Evolutionary conservation across 2,329 filamentous ascomycete species (phyloP).

Genomic region (Botrytis deweyae): DNA sequence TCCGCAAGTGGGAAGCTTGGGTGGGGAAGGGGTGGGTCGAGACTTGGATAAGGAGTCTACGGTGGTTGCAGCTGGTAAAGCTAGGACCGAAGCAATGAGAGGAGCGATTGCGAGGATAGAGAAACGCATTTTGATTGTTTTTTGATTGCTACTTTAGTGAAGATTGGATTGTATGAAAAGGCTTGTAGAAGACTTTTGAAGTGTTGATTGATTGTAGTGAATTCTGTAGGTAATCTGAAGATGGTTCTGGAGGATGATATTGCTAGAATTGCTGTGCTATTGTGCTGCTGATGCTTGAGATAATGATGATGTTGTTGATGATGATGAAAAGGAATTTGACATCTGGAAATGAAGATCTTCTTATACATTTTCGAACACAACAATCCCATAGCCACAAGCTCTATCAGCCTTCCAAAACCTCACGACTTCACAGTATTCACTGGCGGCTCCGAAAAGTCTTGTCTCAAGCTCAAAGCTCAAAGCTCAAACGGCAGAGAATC

Average conservation of each 20-base stretch:
- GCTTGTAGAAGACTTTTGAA: neutral
- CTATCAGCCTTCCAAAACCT: neutral
- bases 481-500: slow-evolving; percentile 1
- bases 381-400: neutral
- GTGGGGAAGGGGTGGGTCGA: neutral
- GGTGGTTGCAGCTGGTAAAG: neutral
- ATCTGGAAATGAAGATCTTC: neutral
- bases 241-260: neutral
- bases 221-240: neutral
- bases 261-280: neutral
- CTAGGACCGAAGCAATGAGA: neutral
- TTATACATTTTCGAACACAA: neutral
- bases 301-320: slow-evolving; percentile 1
- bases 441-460: neutral
- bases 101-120: slow-evolving; percentile 9
- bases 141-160: neutral
- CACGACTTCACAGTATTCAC: neutral
- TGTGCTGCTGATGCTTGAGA: neutral
- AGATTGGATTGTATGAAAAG: neutral
- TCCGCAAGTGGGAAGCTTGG: slow-evolving; percentile 2
- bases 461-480: neutral
- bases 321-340: neutral
- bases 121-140: slow-evolving; percentile 6
- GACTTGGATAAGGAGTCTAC: neutral
- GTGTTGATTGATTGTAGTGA: neutral